Evolutionary conservation across 805 yeast species (phyloP).

Genomic region (Metschnikowia cubensis): DNA sequence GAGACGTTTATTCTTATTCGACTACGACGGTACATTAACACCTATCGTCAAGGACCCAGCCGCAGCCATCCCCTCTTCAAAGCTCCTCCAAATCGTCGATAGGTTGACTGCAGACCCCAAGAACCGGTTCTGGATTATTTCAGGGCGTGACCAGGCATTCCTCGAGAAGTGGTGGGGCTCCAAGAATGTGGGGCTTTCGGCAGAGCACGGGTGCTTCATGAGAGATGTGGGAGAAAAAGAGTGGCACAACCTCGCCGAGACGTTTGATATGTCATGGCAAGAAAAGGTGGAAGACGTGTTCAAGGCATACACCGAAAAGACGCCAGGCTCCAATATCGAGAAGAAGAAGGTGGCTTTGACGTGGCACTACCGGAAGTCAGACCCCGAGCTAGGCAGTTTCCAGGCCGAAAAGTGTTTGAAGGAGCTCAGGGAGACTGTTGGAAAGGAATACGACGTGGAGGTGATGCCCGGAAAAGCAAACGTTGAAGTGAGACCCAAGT

Average conservation of each 20-base stretch:
- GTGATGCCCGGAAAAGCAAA: conserved; percentile 98
- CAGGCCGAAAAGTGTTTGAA: conserved; percentile 74
- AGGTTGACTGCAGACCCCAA: conserved; percentile 66
- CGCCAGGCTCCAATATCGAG: conserved; percentile 88
- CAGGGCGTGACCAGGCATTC: conserved; percentile 91
- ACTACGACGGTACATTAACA: conserved; percentile 95
- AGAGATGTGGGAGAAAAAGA: conserved; percentile 57
- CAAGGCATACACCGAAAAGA: conserved; percentile 72
- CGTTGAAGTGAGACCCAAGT: conserved; percentile 92
- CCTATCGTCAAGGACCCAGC: conserved; percentile 96
- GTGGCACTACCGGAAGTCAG: conserved; percentile 96
- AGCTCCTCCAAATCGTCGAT: conserved; percentile 56
- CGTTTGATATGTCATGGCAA: conserved; percentile 94
- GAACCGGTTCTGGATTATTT: conserved; percentile 90
- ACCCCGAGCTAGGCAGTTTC: conserved; percentile 86
- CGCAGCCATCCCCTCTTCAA: conserved; percentile 92
- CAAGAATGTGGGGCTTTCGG: conserved; percentile 74
- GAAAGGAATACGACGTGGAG: conserved; percentile 71
- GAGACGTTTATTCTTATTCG: conserved; percentile 80
- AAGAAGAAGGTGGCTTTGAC: conserved; percentile 89
- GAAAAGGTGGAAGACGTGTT: conserved; percentile 70
- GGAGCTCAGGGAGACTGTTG: conserved; percentile 58
- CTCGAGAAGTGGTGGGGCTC: conserved; percentile 84
- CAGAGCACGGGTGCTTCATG: conserved; percentile 97
- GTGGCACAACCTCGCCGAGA: conserved; percentile 84